A percentile compares a stretch with the other conserved stretches of the same genome.
Conservation (phyloP, 2,329 filamentous ascomycete species). For the Myriosclerotinia curreyana region DNA sequence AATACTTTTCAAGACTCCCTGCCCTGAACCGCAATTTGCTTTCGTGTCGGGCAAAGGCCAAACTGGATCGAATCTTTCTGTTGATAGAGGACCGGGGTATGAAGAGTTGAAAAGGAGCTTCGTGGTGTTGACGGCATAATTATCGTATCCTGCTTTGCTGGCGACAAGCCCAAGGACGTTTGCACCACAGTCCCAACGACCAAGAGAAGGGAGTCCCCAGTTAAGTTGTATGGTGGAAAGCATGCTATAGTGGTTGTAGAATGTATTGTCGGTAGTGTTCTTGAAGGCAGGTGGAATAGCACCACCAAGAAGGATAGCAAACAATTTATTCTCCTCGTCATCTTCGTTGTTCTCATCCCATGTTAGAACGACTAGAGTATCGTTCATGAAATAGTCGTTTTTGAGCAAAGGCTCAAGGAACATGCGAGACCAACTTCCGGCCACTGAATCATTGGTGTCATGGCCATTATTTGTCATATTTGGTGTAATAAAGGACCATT, state of each 20-base stretch:
- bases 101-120: conserved; percentile 45
- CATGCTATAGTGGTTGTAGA: conserved; percentile 46
- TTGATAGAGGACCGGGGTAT: conserved; percentile 41
- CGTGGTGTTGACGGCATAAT: conserved; percentile 35
- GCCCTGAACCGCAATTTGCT: conserved; percentile 27
- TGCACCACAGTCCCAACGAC: conserved; percentile 42
- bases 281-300: conserved; percentile 47
- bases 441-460: conserved; percentile 48
- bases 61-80: conserved; percentile 30
- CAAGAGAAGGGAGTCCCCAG: conserved; percentile 44
- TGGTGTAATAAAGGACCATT: conserved; percentile 61
- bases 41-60: conserved; percentile 31
- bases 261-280: conserved; percentile 50
- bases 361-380: conserved; percentile 53
- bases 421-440: conserved; percentile 48
- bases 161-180: conserved; percentile 35
- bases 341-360: conserved; percentile 56
- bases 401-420: conserved; percentile 52
- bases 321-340: conserved; percentile 50
- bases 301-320: conserved; percentile 52
- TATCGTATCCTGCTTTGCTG: conserved; percentile 30
- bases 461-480: conserved; percentile 66
- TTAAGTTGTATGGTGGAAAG: conserved; percentile 42
- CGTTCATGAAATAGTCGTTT: conserved; percentile 49
- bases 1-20: conserved; percentile 25